Evolutionary conservation across 2,329 filamentous ascomycete species (phyloP).

Genomic region (Paecilomyces sp.): DNA sequence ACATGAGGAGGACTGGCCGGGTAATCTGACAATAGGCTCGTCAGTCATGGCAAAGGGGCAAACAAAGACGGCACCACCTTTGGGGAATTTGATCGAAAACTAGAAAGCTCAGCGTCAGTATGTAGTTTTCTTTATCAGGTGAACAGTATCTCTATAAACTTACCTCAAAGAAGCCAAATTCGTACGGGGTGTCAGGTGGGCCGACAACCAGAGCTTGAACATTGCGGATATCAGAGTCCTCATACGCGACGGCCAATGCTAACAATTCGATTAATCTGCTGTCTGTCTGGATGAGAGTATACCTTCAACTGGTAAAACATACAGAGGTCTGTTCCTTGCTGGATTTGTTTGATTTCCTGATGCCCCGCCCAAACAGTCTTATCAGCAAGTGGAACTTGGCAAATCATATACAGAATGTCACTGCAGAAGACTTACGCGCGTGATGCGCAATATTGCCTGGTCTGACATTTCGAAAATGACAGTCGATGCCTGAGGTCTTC

Average conservation of each 20-base stretch:
- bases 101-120: conserved; percentile 25
- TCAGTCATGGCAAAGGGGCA: background rate
- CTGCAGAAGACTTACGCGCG: conserved; percentile 53
- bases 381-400: conserved; percentile 8
- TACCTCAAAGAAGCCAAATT: conserved; percentile 96
- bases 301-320: conserved; percentile 27
- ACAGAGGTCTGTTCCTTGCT: conserved; percentile 79
- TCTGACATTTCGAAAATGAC: conserved; percentile 55
- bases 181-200: conserved; percentile 89
- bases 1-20: conserved; percentile 59
- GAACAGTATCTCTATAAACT: conserved; percentile 16
- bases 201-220: conserved; percentile 85
- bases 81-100: conserved; percentile 71
- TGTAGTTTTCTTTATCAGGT: background rate
- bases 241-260: conserved; percentile 82
- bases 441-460: conserved; percentile 82
- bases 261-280: conserved; percentile 6
- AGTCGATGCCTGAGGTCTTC: background rate
- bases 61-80: conserved; percentile 44
- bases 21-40: conserved; percentile 59
- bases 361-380: conserved; percentile 5
- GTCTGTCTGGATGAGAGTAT: background rate
- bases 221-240: conserved; percentile 81
- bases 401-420: background rate
- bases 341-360: conserved; percentile 79